Percentiles rank a stretch among this genome's conserved stretches.
These are phyloP conservation scores for Vaccinium myrtillus DNA, from an alignment of 148 eudicot genomes.

Conservation along the genomic window DNA sequence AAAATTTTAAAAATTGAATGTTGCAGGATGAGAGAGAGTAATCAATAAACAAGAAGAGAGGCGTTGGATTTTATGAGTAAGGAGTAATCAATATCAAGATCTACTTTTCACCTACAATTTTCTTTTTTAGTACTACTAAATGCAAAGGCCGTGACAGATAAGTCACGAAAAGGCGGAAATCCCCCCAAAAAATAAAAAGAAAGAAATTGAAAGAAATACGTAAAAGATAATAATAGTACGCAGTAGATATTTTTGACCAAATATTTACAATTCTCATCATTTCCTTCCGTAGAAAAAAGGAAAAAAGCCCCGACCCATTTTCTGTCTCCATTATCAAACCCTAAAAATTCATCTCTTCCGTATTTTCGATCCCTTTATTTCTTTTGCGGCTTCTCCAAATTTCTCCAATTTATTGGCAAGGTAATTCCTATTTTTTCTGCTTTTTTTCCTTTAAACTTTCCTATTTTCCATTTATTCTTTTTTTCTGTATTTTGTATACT, in stretches of 20 bases:
- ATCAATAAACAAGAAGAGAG: not conserved
- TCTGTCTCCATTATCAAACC: constrained; percentile 15
- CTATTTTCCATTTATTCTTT: not conserved
- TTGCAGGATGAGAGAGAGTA: no score
- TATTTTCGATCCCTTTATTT: constrained; percentile 14
- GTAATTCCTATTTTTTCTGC: not conserved
- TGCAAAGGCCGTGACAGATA: not conserved
- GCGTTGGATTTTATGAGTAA: not conserved
- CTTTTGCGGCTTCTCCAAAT: constrained; percentile 8
- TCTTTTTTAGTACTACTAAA: not conserved
- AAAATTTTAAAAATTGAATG: not conserved
- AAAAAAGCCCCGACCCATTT: constrained; percentile 8
- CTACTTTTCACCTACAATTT: constrained; percentile 1
- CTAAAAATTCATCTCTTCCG: constrained; percentile 8
- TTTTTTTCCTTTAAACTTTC: constrained; percentile 1
- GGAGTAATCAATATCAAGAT: not conserved
- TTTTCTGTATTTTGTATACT: constrained; percentile 5
- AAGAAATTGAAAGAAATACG: not conserved
- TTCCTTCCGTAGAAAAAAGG: constrained; percentile 12
- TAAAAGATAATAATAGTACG: not conserved
- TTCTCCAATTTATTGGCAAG: constrained; percentile 27
- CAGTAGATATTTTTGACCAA: not conserved
- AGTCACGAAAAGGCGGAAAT: not conserved
- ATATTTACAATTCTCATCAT: constrained; percentile 15
- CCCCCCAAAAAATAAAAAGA: not conserved